These are phyloP conservation scores for Sporobolus alterniflorus DNA, from an alignment of 202 grass and related monocot species.

Conservation along the genomic window DNA sequence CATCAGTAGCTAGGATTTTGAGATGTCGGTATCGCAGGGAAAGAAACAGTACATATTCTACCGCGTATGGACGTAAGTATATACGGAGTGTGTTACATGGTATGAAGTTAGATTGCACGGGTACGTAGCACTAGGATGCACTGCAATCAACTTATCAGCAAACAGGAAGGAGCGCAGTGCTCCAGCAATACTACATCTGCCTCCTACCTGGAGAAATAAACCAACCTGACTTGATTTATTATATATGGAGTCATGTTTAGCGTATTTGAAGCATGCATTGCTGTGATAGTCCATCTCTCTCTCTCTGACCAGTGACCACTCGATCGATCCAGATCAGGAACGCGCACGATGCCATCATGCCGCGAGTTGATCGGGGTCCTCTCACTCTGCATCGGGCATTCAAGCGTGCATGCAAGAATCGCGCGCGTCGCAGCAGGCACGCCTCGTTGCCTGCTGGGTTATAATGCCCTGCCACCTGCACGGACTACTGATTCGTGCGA, in stretches of 20 bases:
- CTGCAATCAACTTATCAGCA: not conserved
- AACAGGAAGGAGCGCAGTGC: not conserved
- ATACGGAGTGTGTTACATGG: not conserved
- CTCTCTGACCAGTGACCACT: too few species aligned
- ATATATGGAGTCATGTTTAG: not conserved
- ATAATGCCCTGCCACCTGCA: too few species aligned
- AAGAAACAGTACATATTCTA: not conserved
- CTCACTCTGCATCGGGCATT: too few species aligned
- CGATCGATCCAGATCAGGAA: too few species aligned
- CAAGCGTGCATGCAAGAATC: too few species aligned
- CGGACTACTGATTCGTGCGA: too few species aligned
- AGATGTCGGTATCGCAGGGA: not conserved
- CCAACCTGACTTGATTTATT: not conserved
- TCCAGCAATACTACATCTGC: not conserved
- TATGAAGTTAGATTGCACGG: not conserved
- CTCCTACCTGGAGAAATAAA: not conserved
- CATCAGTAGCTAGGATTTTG: too few species aligned
- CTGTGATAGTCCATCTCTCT: too few species aligned
- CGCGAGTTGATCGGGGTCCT: too few species aligned
- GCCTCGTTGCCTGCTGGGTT: too few species aligned
- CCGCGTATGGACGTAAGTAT: not conserved
- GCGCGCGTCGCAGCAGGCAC: too few species aligned
- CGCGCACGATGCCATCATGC: too few species aligned
- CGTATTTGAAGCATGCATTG: not conserved
- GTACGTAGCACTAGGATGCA: not conserved